Percentiles rank a stretch among this genome's conserved stretches.
Evolutionary conservation across 192 early-diverging fungal genomes (phyloP).

Genomic region (Umbelopsis ramanniana): DNA sequence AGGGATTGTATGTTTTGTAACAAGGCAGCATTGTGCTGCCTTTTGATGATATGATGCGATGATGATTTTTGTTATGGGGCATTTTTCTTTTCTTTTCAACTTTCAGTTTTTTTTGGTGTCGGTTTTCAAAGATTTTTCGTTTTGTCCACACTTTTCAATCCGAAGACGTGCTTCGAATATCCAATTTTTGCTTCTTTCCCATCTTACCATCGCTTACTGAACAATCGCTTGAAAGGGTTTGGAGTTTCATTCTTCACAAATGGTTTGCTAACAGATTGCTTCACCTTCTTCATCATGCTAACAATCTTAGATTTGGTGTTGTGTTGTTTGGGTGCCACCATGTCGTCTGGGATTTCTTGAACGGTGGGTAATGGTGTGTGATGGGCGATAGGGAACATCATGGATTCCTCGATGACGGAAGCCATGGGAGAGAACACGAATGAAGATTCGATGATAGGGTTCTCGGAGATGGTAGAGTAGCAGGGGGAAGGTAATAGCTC

Average conservation of each 20-base stretch:
- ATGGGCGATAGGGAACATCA: not conserved
- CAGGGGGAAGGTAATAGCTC: conserved; percentile 11
- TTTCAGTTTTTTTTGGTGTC: not conserved
- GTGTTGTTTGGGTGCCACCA: not conserved
- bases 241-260: not conserved
- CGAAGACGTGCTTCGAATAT: no score
- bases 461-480: conserved; percentile 20
- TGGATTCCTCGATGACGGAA: conserved; percentile 19
- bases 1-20: conserved; percentile 7
- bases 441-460: not conserved
- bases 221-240: conserved; percentile 18
- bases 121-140: not conserved
- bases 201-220: conserved; percentile 11
- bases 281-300: conserved; percentile 8
- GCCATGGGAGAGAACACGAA: conserved; percentile 19
- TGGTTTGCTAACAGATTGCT: conserved; percentile 18
- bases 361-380: not conserved
- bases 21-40: not conserved
- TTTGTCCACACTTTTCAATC: no score
- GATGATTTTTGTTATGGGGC: not conserved
- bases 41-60: not conserved
- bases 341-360: not conserved
- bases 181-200: no score
- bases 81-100: not conserved
- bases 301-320: conserved; percentile 5